Evolutionary conservation across 441 rosid genomes (phyloP).

Genomic region (Populus trichocarpa): DNA sequence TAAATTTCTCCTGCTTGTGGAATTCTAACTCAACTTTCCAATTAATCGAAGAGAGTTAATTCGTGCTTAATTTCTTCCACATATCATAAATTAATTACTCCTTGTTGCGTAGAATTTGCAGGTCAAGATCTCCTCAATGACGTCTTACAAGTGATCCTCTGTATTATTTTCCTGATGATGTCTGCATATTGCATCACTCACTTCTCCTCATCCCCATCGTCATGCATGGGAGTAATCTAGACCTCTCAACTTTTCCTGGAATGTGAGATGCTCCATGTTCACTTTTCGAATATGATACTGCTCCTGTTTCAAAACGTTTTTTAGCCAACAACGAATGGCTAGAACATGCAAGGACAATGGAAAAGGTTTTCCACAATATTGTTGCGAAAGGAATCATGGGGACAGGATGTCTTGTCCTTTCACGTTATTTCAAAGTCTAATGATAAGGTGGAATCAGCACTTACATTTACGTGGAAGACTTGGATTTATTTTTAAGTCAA

Average conservation of each 20-base stretch:
- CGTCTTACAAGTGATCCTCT: not conserved
- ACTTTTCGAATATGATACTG: too few relatives aligned
- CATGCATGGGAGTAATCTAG: not conserved
- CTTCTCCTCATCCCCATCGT: not conserved
- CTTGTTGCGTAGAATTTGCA: not conserved
- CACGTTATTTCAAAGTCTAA: too few relatives aligned
- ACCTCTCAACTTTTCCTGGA: not conserved
- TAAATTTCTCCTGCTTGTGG: too few relatives aligned
- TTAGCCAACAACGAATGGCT: not conserved
- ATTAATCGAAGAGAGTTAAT: too few relatives aligned
- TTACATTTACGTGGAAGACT: not conserved
- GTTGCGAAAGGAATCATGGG: not conserved
- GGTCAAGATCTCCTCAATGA: not conserved
- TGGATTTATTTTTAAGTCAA: not conserved
- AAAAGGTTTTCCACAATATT: not conserved
- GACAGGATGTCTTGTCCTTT: too few relatives aligned
- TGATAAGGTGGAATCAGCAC: not conserved
- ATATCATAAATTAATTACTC: not conserved
- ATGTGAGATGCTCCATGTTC: too few relatives aligned
- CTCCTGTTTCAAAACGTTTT: not conserved
- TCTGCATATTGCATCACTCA: not conserved
- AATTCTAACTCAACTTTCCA: not conserved
- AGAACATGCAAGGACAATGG: not conserved
- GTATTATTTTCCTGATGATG: not conserved
- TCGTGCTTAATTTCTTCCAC: not conserved